phyloP scores from a whole-genome alignment of 257 asterid genomes.

The Jacaranda copaia region DNA sequence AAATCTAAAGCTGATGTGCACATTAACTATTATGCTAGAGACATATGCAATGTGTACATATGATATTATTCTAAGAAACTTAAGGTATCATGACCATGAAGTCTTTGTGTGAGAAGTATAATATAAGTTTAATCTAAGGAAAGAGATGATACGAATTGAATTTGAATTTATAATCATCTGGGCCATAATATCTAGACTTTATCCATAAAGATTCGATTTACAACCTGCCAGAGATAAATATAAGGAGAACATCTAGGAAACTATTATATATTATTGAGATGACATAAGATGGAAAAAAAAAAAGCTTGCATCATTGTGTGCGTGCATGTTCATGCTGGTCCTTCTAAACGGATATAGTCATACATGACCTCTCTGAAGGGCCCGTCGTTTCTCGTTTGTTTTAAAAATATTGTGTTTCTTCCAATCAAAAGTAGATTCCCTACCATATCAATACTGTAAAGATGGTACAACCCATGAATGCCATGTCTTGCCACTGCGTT shows the following conservation, averaged over 20 bases:
- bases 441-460: slow-evolving; percentile 38
- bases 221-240: background rate
- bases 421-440: slow-evolving; percentile 47
- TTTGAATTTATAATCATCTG: background rate
- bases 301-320: background rate
- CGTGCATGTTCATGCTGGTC: background rate
- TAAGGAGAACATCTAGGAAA: background rate
- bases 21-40: too few species aligned
- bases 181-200: background rate
- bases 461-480: slow-evolving; percentile 52
- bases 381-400: slow-evolving; percentile 37
- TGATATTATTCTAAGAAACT: too few species aligned
- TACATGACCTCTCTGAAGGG: slow-evolving; percentile 57
- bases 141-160: background rate
- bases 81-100: too few species aligned
- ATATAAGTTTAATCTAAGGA: background rate
- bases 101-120: background rate
- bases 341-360: slow-evolving; percentile 47
- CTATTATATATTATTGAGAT: background rate
- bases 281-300: background rate
- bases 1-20: too few species aligned
- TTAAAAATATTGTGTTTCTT: slow-evolving; percentile 50
- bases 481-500: slow-evolving; percentile 73
- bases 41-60: too few species aligned
- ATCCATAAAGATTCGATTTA: background rate